Conservation (phyloP, 1,139 yeast genomes). For the Geotrichum histeridarum region DNA sequence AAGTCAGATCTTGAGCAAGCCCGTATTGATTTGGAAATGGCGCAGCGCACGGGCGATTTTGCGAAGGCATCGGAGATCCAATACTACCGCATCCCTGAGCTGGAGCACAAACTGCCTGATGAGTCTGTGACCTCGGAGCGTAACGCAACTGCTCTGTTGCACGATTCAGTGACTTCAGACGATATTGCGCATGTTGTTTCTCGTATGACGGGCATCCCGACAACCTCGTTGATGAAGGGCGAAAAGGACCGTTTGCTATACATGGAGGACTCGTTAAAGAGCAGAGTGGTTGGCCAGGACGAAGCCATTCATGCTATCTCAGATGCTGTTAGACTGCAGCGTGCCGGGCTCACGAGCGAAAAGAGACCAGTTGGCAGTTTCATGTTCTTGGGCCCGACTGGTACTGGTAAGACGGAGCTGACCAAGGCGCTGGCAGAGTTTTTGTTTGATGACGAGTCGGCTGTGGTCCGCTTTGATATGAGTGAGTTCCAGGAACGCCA, state of each 20-base stretch:
- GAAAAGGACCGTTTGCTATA: slow-evolving; percentile 84
- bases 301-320: slow-evolving; percentile 86
- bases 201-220: slow-evolving; percentile 94
- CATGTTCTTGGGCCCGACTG: slow-evolving; percentile 95
- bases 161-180: slow-evolving; percentile 89
- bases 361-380: slow-evolving; percentile 94
- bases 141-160: slow-evolving; percentile 48
- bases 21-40: slow-evolving; percentile 71
- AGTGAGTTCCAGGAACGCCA: slow-evolving; percentile 96
- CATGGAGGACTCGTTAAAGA: slow-evolving; percentile 75
- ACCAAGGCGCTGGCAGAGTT: slow-evolving; percentile 90
- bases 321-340: slow-evolving; percentile 90
- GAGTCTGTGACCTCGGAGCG: slow-evolving; percentile 33
- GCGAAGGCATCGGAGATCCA: slow-evolving; percentile 85
- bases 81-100: slow-evolving; percentile 75
- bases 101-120: slow-evolving; percentile 58
- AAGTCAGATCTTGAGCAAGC: slow-evolving; percentile 83
- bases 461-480: slow-evolving; percentile 92
- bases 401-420: slow-evolving; percentile 95
- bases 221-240: slow-evolving; percentile 85
- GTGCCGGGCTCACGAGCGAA: slow-evolving; percentile 93
- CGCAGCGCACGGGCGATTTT: slow-evolving; percentile 79
- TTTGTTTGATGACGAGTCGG: slow-evolving; percentile 77
- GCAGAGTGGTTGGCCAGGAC: slow-evolving; percentile 89
- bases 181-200: slow-evolving; percentile 91